These are phyloP conservation scores for Fusarium odoratissimum DNA, from an alignment of 2,329 filamentous ascomycete genomes.

Conservation along the genomic window DNA sequence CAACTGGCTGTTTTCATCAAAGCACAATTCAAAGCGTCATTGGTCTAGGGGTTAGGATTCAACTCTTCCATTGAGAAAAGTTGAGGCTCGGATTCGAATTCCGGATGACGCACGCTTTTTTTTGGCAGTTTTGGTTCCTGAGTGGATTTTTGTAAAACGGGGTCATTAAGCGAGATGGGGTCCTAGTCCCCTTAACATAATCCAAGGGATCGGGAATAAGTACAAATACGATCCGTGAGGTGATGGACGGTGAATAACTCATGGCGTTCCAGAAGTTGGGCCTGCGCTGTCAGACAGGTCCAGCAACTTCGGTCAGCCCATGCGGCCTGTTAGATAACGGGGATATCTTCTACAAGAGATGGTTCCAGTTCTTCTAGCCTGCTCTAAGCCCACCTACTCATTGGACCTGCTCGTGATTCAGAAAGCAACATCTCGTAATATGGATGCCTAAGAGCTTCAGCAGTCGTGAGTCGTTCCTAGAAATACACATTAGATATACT, in stretches of 20 bases:
- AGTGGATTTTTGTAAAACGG: not conserved
- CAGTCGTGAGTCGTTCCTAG: slow-evolving; percentile 7
- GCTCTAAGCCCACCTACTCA: not conserved
- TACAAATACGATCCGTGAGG: not conserved
- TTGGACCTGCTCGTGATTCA: not conserved
- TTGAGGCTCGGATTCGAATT: slow-evolving; percentile 32
- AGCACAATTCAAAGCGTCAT: not conserved
- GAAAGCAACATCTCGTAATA: not conserved
- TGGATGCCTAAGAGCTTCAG: slow-evolving; percentile 6
- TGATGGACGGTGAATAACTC: not conserved
- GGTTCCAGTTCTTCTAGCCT: not conserved
- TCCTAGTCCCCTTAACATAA: rapidly evolving
- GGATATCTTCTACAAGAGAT: too few relatives aligned
- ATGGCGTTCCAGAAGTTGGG: not conserved
- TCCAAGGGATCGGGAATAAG: not conserved
- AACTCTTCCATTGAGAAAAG: slow-evolving; percentile 29
- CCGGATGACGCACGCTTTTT: slow-evolving; percentile 22
- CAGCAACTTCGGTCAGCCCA: not conserved
- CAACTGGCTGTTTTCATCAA: not conserved
- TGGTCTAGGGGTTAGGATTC: slow-evolving; percentile 32
- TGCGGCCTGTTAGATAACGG: too few relatives aligned
- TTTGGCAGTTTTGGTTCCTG: not conserved
- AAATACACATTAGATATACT: not conserved
- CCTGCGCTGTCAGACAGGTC: not conserved
- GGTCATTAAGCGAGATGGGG: not conserved